Evolutionary conservation across 2,329 filamentous ascomycete species (phyloP).

Genomic region (Purpureocillium lavendulum): DNA sequence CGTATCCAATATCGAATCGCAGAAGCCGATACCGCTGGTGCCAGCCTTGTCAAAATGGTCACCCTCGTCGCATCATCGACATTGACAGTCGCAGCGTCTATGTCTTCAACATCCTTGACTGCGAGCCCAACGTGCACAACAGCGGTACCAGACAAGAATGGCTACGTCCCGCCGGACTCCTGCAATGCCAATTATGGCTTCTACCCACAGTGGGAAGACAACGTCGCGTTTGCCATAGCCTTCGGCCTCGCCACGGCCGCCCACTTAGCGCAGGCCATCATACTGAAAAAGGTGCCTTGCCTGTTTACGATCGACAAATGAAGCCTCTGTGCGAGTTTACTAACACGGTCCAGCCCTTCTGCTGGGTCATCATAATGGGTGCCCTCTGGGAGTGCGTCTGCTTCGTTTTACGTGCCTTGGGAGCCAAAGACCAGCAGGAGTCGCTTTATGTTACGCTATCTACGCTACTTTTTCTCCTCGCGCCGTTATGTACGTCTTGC

Average conservation of each 20-base stretch:
- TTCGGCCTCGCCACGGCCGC: constrained; percentile 3
- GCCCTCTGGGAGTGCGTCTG: constrained; percentile 19
- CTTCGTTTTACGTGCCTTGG: constrained; percentile 18
- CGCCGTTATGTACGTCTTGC: constrained; percentile 17
- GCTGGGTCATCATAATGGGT: constrained; percentile 23
- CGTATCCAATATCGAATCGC: too few species aligned
- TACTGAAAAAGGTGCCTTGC: constrained; percentile 7
- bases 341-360: constrained; percentile 17
- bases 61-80: too few species aligned
- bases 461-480: constrained; percentile 15
- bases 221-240: constrained; percentile 5
- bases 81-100: too few species aligned
- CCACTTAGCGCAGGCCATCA: constrained; percentile 5
- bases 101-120: too few species aligned
- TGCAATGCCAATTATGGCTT: constrained; percentile 14
- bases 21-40: too few species aligned
- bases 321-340: too few species aligned
- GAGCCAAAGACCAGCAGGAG: constrained; percentile 17
- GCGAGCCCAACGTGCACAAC: constrained; percentile 8
- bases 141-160: constrained; percentile 10
- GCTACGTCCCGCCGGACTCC: constrained; percentile 11
- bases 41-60: too few species aligned
- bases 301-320: too few species aligned
- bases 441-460: constrained; percentile 8
- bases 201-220: constrained; percentile 10